Evolutionary conservation across 2,329 filamentous ascomycete genomes (phyloP), one percentile per base, ranked within the genome.

Genomic region (Scytalidium lignicola): DNA sequence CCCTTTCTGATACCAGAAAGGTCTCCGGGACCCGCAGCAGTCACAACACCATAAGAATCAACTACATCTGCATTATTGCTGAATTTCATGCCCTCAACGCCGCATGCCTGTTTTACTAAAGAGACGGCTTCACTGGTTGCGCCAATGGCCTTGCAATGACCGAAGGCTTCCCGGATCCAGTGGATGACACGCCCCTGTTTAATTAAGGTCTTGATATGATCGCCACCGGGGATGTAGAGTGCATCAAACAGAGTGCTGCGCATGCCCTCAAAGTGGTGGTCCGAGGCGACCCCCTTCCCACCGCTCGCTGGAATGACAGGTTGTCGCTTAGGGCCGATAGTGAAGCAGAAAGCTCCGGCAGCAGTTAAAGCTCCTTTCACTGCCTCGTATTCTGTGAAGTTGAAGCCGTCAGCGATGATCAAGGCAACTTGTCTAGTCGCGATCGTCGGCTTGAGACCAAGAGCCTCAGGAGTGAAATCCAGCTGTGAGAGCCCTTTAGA

Each of bases 231-330:
- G 2, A 95, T 70, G 61, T 90, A 90, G 22, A 91, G 62, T 0
- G 86, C 83, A 62, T 93, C 89, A 55, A 92, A 92, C 75, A 93
- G 82, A 29, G 85, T 89, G 22, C 83, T 88, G 15, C 88, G 80
- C 77, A 86, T 83, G 0, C 86, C 88, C 57, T 91, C 85, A 44
- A 92, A 80, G 62, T 91, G 86, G 62, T 93, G 87, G 57, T 90
- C 85, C 0, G 89, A 83, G 20, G 78, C 68, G 0, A 87, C 68
- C 4, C 80, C 81, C 48, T 75, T 75, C 4, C 59, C 57, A 9
- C 54, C 55, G 3, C 49, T 45, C 5, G 45, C 48, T 51, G 46
- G 74, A 51, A 79, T 78, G 51, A 92, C 80, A 26, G 81, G 74
- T 37, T 80, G 82, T 6, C 88, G 79, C 18, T 82, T 79, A 0